These are phyloP conservation scores for Cytospora leucostoma DNA, from an alignment of 2,329 filamentous ascomycete species.

Conservation along the genomic window DNA sequence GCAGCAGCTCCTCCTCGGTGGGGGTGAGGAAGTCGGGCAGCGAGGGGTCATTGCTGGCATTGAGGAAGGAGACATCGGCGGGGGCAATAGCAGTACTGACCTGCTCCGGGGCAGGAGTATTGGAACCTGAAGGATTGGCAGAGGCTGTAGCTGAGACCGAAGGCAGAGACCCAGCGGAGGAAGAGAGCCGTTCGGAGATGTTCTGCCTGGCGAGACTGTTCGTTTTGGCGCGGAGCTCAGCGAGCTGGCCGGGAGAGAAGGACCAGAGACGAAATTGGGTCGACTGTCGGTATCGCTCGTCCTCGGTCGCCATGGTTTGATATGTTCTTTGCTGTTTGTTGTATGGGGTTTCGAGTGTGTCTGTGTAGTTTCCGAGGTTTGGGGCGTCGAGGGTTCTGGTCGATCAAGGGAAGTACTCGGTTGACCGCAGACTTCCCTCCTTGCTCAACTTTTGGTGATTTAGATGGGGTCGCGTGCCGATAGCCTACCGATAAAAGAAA, in stretches of 20 bases:
- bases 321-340: no score
- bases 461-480: background rate
- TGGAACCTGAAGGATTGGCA: constrained; percentile 34
- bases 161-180: constrained; percentile 51
- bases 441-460: no score
- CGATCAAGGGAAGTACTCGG: background rate
- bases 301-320: constrained; percentile 71
- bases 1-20: constrained; percentile 78
- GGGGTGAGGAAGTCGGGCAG: constrained; percentile 78
- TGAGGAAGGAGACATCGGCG: constrained; percentile 19
- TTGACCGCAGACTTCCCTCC: background rate
- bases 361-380: no score
- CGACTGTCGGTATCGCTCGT: constrained; percentile 85
- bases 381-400: background rate
- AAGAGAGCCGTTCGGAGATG: constrained; percentile 60
- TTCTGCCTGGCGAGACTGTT: constrained; percentile 70
- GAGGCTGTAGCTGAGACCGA: constrained; percentile 40
- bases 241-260: constrained; percentile 74
- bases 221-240: constrained; percentile 72
- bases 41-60: constrained; percentile 39
- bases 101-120: constrained; percentile 30
- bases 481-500: background rate
- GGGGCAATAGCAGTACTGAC: constrained; percentile 17
- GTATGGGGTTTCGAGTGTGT: constrained; percentile 25
- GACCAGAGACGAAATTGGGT: constrained; percentile 94